These are phyloP conservation scores for Cardiospermum halicacabum DNA, from an alignment of 345 rosid genomes.

Conservation along the genomic window DNA sequence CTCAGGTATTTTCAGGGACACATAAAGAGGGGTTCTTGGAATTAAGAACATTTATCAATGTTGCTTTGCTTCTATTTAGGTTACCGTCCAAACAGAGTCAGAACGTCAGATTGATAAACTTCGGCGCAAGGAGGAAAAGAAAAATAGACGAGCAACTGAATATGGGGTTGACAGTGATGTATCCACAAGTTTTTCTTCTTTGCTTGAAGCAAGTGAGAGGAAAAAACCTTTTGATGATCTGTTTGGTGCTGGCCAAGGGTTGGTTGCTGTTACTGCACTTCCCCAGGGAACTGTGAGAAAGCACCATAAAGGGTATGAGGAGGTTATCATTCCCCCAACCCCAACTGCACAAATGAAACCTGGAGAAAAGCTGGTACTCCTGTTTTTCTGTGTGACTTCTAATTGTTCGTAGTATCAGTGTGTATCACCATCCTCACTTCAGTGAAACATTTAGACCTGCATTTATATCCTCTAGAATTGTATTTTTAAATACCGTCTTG, in stretches of 20 bases:
- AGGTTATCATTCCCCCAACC: constrained; percentile 83
- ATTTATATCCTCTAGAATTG: neutral
- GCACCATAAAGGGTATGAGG: constrained; percentile 87
- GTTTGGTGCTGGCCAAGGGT: constrained; percentile 62
- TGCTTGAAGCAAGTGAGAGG: constrained; percentile 86
- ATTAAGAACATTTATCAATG: neutral
- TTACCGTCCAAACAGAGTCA: constrained; percentile 89
- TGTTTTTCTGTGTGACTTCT: constrained; percentile 9
- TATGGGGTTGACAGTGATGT: constrained; percentile 57
- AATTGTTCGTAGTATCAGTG: no score
- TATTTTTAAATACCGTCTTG: neutral
- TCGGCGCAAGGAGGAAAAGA: constrained; percentile 94
- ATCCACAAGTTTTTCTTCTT: constrained; percentile 75
- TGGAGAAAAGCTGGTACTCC: constrained; percentile 94
- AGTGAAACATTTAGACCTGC: no score
- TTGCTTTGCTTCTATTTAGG: constrained; percentile 40
- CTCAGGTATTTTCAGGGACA: constrained; percentile 54
- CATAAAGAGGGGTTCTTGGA: neutral
- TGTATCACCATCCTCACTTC: no score
- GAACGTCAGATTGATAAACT: constrained; percentile 88
- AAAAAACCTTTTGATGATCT: constrained; percentile 61
- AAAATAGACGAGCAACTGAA: constrained; percentile 69
- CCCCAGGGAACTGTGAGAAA: constrained; percentile 91
- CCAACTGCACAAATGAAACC: constrained; percentile 89
- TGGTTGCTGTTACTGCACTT: constrained; percentile 62